phyloP scores from a whole-genome alignment of 495 filamentous ascomycete genomes.

The Lophiostoma macrostomum region DNA sequence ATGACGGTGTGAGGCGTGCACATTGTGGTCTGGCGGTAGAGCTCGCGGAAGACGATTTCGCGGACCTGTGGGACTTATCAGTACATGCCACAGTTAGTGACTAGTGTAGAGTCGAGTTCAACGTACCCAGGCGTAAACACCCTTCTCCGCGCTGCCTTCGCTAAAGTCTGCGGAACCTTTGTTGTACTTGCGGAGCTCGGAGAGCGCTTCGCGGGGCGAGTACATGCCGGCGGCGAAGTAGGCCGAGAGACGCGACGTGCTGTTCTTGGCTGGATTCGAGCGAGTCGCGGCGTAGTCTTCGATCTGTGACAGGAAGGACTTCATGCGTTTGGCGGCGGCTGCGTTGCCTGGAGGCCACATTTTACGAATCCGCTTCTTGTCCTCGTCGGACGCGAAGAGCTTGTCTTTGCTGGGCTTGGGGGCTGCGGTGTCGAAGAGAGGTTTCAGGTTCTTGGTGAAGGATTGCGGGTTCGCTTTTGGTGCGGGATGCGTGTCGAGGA shows the following conservation, averaged over 20 bases:
- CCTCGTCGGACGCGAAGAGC: conserved; percentile 40
- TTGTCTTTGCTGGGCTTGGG: conserved; percentile 42
- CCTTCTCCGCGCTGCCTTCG: not conserved
- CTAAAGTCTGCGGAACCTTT: conserved; percentile 31
- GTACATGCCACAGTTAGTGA: too few relatives aligned
- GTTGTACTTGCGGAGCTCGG: conserved; percentile 14
- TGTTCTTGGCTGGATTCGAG: conserved; percentile 41
- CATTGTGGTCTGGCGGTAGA: conserved; percentile 46
- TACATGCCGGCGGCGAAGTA: conserved; percentile 44
- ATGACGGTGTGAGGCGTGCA: conserved; percentile 45
- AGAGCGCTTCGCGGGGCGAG: conserved; percentile 14
- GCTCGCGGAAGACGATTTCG: conserved; percentile 48
- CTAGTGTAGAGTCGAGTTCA: too few relatives aligned
- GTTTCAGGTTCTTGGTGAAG: conserved; percentile 30
- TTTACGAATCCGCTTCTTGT: conserved; percentile 39
- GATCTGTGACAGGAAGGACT: conserved; percentile 41
- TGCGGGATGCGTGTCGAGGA: conserved; percentile 33
- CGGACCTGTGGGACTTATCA: too few relatives aligned
- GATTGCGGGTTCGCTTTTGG: conserved; percentile 38
- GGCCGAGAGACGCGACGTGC: conserved; percentile 41
- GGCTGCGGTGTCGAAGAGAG: conserved; percentile 37
- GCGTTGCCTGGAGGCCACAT: conserved; percentile 47
- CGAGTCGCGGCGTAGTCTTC: conserved; percentile 41
- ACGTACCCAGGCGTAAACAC: conserved; percentile 40
- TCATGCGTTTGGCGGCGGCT: conserved; percentile 43